These are phyloP conservation scores for Solanum habrochaites DNA, from an alignment of 257 asterid genomes.

Conservation along the genomic window DNA sequence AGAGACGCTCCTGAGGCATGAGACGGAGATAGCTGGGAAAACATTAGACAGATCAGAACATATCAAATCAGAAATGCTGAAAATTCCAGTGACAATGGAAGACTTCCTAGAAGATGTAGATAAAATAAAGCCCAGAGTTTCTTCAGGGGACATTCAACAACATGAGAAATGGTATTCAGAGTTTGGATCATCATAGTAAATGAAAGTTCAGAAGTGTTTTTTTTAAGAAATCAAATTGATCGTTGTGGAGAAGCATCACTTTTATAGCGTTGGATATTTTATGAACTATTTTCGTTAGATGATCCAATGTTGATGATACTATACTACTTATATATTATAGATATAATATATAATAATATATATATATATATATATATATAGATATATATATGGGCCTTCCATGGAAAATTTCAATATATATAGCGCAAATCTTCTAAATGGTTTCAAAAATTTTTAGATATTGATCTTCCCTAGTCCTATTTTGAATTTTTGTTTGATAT, in stretches of 20 bases:
- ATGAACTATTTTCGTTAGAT: too few relatives aligned
- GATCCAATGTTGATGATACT: too few relatives aligned
- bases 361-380: too few relatives aligned
- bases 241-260: neutral
- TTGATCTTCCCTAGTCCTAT: too few relatives aligned
- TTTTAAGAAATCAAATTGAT: neutral
- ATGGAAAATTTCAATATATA: too few relatives aligned
- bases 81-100: slow-evolving; percentile 19
- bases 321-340: too few relatives aligned
- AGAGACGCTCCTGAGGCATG: slow-evolving; percentile 86
- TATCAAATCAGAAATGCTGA: slow-evolving; percentile 68
- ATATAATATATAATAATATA: too few relatives aligned
- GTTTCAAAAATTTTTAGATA: too few relatives aligned
- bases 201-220: neutral
- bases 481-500: too few relatives aligned
- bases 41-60: slow-evolving; percentile 62
- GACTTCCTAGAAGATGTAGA: slow-evolving; percentile 70
- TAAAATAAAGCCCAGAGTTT: slow-evolving; percentile 88
- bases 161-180: slow-evolving; percentile 88
- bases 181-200: slow-evolving; percentile 58
- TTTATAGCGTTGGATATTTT: too few relatives aligned
- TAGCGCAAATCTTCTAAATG: too few relatives aligned
- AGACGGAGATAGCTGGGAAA: slow-evolving; percentile 70
- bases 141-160: slow-evolving; percentile 46
- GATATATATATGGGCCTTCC: too few relatives aligned